Evolutionary conservation across 257 asterid genomes (phyloP).

Genomic region (Coffea eugenioides): DNA sequence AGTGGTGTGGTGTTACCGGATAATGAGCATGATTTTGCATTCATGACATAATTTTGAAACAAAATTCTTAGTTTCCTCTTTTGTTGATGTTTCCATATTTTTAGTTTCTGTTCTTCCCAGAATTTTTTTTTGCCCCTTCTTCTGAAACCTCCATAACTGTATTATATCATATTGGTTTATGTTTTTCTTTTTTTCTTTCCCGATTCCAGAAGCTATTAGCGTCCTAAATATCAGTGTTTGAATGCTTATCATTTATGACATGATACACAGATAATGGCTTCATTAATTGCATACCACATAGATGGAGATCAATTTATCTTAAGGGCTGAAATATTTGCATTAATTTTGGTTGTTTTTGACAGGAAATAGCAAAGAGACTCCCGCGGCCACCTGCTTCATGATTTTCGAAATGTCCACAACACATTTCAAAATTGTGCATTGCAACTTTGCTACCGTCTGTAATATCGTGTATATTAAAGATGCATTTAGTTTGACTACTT

Average conservation of each 20-base stretch:
- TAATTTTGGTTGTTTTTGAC: constrained; percentile 20
- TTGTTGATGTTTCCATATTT: not conserved
- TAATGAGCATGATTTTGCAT: not conserved
- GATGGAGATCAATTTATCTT: not conserved
- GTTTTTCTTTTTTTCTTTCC: not conserved
- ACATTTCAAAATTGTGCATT: constrained; percentile 11
- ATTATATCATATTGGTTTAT: no score
- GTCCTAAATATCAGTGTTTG: not conserved
- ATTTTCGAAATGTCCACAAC: constrained; percentile 14
- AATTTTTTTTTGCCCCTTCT: not conserved
- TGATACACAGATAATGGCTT: not conserved
- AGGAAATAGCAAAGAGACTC: constrained; percentile 81
- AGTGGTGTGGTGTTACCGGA: not conserved
- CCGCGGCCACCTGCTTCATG: constrained; percentile 68
- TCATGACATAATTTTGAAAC: not conserved
- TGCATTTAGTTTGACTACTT: not conserved
- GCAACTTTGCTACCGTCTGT: constrained; percentile 30
- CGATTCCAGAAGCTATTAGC: no score
- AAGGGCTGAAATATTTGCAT: not conserved
- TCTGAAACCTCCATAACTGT: no score
- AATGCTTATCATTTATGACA: not conserved
- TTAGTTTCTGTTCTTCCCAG: not conserved
- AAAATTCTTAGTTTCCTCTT: not conserved
- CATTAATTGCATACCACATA: not conserved
- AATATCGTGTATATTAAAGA: constrained; percentile 34